Base-by-base conservation (phyloP, 1,284 basidiomycete genomes). In the Cryptococcus sp. region DNA sequence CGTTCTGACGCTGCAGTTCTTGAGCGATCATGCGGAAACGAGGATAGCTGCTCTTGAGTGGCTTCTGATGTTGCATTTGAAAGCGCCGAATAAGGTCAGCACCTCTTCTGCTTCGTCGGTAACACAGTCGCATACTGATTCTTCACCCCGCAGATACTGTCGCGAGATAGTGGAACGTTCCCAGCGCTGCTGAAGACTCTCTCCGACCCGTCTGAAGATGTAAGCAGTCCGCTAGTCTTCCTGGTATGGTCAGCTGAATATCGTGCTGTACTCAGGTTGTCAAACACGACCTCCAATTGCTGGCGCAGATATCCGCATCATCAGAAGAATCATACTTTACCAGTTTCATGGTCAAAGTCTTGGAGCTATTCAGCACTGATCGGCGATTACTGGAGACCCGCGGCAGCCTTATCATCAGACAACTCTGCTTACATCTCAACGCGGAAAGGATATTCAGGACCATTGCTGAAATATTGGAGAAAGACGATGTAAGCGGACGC, bases 21-120 rank as follows among this genome's bases (percentile, higher is more conserved):
- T 97, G 75, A 94, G 92, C 77, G 93, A 98, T 77, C 92, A 93
- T 72, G 95, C 96, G 70, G 93, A 97, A 73, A 98, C 96, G 1
- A 83, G 95, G 45, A 91, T 99, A 6, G 91, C 93, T 23, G 93
- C 95, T 3, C 81, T 99, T 65, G 93, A 96, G 79, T 99, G 96
- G 96, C 81, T 99, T 35, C 87, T 97, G 52, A 99, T 99, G 96
- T 81, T 99, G 54, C 96, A 99, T 79, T 89, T 93, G 73, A 98
- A 98, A 74, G 91, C 92, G 19, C 96, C 96, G 0, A 90, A 88
- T 78, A 96, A 95, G 85, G 91, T 88, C 62, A 43, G 76, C 55
- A 20, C 13, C 2, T 10, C 15, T 8, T 35, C 30, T 35, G 30
- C 30, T 13, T 10, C 30, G 13, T 35, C 30, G 13, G 20, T 47